A percentile compares a stretch with the other conserved stretches of the same genome.
phyloP scores from a whole-genome alignment of 768 basidiomycete species.

The Podaxis carcinomalis region DNA sequence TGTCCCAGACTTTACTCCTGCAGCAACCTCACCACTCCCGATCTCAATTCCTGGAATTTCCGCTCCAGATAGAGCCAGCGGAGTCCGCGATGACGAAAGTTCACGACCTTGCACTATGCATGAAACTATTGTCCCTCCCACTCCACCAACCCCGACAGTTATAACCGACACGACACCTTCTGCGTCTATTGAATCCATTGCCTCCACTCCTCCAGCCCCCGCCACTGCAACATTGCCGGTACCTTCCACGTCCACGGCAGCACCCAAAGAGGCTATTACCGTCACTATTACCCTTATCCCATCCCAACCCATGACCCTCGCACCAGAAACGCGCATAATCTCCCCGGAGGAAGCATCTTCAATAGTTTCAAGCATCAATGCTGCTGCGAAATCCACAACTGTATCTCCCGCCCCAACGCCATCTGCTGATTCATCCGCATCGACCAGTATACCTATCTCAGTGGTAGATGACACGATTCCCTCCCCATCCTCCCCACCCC shows the following conservation, averaged over 20 bases:
- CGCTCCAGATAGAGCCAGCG: no score
- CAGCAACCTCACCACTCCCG: neutral
- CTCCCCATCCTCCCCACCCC: neutral
- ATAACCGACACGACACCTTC: slow-evolving; percentile 12
- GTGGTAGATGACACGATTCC: neutral
- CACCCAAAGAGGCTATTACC: slow-evolving; percentile 22
- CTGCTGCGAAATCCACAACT: neutral
- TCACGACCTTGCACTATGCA: neutral
- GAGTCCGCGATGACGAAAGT: neutral
- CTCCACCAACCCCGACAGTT: neutral
- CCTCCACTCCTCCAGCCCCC: slow-evolving; percentile 9
- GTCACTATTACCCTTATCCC: slow-evolving; percentile 27
- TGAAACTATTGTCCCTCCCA: neutral
- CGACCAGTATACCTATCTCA: neutral
- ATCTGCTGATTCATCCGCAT: neutral
- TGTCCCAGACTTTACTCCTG: neutral
- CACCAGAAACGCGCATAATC: slow-evolving; percentile 37
- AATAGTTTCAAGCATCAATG: slow-evolving; percentile 31
- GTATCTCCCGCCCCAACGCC: neutral
- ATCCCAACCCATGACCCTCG: slow-evolving; percentile 22
- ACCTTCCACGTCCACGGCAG: neutral
- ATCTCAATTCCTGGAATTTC: neutral
- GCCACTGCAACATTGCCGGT: slow-evolving; percentile 2
- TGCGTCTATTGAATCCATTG: slow-evolving; percentile 7
- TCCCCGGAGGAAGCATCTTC: slow-evolving; percentile 38